A percentile compares a stretch with the other conserved stretches of the same genome.
phyloP scores from a whole-genome alignment of 108 stramenopile species.

The Skeletonema costatum region DNA sequence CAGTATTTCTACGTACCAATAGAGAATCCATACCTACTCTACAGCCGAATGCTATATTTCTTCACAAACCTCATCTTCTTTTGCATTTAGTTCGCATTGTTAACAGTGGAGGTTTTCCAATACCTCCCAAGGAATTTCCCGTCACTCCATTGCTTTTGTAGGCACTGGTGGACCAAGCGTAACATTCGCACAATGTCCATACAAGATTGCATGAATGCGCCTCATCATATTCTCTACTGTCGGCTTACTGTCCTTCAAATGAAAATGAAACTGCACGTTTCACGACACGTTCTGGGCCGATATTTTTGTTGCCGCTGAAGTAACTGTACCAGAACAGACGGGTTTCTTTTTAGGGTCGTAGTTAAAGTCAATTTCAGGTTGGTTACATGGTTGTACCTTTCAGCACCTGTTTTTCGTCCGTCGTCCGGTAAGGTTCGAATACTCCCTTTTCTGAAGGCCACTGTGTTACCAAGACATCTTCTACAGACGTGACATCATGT shows the following conservation, averaged over 20 bases:
- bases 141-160: background rate
- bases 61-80: background rate
- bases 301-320: background rate
- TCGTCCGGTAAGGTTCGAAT: background rate
- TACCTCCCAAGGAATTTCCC: background rate
- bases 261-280: slow-evolving; percentile 5
- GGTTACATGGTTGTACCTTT: background rate
- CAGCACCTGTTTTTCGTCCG: background rate
- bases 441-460: background rate
- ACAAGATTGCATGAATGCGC: slow-evolving; percentile 35
- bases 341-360: slow-evolving; percentile 8
- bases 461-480: background rate
- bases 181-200: slow-evolving; percentile 20
- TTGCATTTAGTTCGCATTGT: background rate
- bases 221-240: slow-evolving; percentile 8
- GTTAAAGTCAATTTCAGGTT: slow-evolving; percentile 5
- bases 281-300: background rate
- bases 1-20: no score
- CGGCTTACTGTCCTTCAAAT: background rate
- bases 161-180: background rate
- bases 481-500: background rate
- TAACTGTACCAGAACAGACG: background rate
- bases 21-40: no score
- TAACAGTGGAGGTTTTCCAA: background rate
- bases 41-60: no score